Evolutionary conservation across 257 asterid species (phyloP).

Genomic region (Ehretia macrophylla): DNA sequence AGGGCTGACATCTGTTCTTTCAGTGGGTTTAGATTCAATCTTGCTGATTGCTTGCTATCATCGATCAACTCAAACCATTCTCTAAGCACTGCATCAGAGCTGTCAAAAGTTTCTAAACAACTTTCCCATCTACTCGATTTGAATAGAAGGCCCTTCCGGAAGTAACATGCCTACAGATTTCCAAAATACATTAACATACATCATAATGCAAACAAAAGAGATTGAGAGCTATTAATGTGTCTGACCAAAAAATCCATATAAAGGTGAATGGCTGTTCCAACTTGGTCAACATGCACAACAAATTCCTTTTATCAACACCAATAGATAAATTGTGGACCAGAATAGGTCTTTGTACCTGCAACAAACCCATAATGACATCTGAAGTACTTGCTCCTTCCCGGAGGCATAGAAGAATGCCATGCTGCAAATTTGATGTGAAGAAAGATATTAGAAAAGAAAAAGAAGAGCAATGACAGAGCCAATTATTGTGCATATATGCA

Average conservation of each 20-base stretch:
- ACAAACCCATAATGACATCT: constrained; percentile 55
- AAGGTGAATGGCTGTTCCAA: no score
- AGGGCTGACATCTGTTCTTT: constrained; percentile 44
- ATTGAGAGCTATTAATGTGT: not conserved
- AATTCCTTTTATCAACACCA: not conserved
- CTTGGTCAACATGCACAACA: not conserved
- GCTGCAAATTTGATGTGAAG: constrained; percentile 30
- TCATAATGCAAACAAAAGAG: not conserved
- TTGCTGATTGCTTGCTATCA: constrained; percentile 51
- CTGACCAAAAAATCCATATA: not conserved
- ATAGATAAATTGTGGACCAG: not conserved
- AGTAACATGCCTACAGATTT: constrained; percentile 52
- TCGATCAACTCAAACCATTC: constrained; percentile 59
- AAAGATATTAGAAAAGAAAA: constrained; percentile 9
- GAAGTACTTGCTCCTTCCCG: constrained; percentile 73
- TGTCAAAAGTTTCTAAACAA: constrained; percentile 22
- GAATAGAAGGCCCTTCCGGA: constrained; percentile 41
- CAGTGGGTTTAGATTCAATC: constrained; percentile 24
- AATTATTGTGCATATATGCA: not conserved
- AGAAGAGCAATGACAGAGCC: constrained; percentile 4
- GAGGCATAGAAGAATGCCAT: constrained; percentile 53
- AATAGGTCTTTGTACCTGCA: constrained; percentile 47
- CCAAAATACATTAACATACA: constrained; percentile 1
- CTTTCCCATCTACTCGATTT: constrained; percentile 27
- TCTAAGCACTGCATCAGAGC: constrained; percentile 21